phyloP scores from a whole-genome alignment of 805 yeast genomes.

The Hanseniaspora osmophila region DNA sequence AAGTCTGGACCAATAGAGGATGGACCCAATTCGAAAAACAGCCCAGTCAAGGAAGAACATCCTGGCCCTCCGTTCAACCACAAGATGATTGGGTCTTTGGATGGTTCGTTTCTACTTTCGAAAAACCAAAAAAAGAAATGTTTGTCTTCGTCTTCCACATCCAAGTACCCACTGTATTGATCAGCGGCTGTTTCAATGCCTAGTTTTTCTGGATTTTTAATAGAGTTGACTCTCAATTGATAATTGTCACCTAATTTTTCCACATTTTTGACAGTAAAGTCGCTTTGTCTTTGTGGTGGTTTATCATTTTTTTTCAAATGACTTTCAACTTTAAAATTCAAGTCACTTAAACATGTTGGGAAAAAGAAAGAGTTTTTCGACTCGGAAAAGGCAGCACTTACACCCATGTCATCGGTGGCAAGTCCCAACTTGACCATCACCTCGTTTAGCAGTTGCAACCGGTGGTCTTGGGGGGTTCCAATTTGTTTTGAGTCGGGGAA shows the following conservation, averaged over 20 bases:
- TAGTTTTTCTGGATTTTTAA: slow-evolving; percentile 42
- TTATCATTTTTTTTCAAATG: slow-evolving; percentile 1
- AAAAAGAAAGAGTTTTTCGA: not conserved
- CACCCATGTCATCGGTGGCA: slow-evolving; percentile 2
- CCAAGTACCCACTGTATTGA: slow-evolving; percentile 78
- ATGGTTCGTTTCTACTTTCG: slow-evolving; percentile 81
- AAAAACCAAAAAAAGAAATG: slow-evolving; percentile 79
- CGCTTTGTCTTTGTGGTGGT: not conserved
- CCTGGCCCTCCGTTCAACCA: slow-evolving; percentile 98
- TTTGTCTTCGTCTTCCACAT: slow-evolving; percentile 69
- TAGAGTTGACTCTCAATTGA: slow-evolving; percentile 7
- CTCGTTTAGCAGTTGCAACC: slow-evolving; percentile 2
- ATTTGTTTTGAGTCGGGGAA: no score
- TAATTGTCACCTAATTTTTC: slow-evolving; percentile 5
- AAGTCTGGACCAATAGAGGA: slow-evolving; percentile 51
- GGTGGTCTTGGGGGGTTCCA: no score
- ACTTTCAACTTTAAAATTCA: not conserved
- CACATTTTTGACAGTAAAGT: slow-evolving; percentile 3
- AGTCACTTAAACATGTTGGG: not conserved
- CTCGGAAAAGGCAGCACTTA: no score
- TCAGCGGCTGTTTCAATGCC: slow-evolving; percentile 59
- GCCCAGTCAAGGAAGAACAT: slow-evolving; percentile 80
- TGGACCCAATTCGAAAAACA: slow-evolving; percentile 87
- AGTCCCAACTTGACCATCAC: slow-evolving; percentile 5
- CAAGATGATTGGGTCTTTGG: slow-evolving; percentile 66